Base-by-base conservation (phyloP, 441 rosid species). In the Raphanus hybrid region DNA sequence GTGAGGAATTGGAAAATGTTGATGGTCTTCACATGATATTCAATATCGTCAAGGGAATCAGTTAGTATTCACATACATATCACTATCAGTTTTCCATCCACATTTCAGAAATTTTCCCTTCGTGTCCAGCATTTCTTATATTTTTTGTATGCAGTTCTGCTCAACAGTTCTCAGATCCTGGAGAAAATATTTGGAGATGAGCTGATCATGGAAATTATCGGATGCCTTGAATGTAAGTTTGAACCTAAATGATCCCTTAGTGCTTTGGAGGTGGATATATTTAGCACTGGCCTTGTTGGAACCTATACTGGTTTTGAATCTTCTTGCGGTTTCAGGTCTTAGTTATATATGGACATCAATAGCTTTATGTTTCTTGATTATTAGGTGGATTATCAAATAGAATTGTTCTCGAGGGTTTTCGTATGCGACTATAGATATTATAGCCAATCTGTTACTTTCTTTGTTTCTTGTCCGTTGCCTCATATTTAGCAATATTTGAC, bases 101-200 rank as follows among this genome's bases (percentile, higher is more conserved):
- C 55, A 37, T 54, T 32, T 43, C 14, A 43, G 50, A 57, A 32
- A 8, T 41, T 9, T 72, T 26, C 69, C 10, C 65, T 67, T 54
- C 65, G 45, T 48, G 78, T 68, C 61, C 59, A 82, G 48, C 74
- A 50, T 74, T 74, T 83, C 65, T 32, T 77, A 8, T 77, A 48
- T 65, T 27, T 82, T 75, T 52, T 75, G 37, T 62, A 23, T 67
- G 90, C 92, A 96, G 99, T 96, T 84, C 76, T 94, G 80, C 96
- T 96, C 71, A 96, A 94, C 75, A 96, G 91, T 84, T 85, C 93
- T 78, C 99, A 87, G 82, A 89, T 96, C 67, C 85, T 96, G 60
- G 98, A 96, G 83, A 92, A 87, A 86, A 86, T 94, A 64, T 94
- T 94, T 81, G 97, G 92, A 77, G 98, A 94, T 87, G 99, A 96